Evolutionary conservation across 1,139 yeast genomes (phyloP), one percentile per base, ranked within the genome.

Genomic region (Sugiyamaella paludigena): DNA sequence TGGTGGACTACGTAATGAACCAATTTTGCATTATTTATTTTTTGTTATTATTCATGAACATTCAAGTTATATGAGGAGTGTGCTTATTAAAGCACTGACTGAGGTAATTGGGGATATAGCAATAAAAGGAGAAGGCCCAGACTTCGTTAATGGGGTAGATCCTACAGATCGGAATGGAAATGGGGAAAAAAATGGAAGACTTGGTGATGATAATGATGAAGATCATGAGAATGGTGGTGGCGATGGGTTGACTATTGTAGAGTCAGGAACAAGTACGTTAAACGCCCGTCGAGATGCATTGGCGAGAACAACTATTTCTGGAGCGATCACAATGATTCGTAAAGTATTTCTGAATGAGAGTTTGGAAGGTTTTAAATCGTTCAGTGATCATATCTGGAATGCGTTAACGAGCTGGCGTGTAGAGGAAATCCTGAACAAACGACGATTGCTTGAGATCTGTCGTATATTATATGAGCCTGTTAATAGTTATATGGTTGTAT

Each of bases 1-100:
- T 33, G 97, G 97, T 9, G 97, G 94, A 0, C 69, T 89, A 52
- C 82, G 81, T 51, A 85, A 87, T 60, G 66, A 72, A 12, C 72
- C 75, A 24, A 73, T 88, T 4, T 63, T 88, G 56, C 71, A 76
- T 28, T 87, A 87, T 60, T 79, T 82, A 53, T 78, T 87, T 57
- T 74, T 79, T 41, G 70, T 80, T 0, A 68, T 83, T 42, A 73
- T 81, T 37, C 71, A 83, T 43, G 89, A 84, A 41, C 71, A 73
- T 2, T 77, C 83, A 2, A 70, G 78, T 0, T 74, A 73, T 45
- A 71, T 87, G 42, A 76, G 81, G 44, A 70, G 73, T 19, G 74
- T 77, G 12, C 62, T 87, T 50, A 66, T 83, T 3, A 70, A 69
- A 4, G 67, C 71, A 0, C 71, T 91, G 15, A 62, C 75, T 13